These are phyloP conservation scores for Magnaporthiopsis rhizophila DNA, from an alignment of 2,329 filamentous ascomycete species.

Conservation along the genomic window DNA sequence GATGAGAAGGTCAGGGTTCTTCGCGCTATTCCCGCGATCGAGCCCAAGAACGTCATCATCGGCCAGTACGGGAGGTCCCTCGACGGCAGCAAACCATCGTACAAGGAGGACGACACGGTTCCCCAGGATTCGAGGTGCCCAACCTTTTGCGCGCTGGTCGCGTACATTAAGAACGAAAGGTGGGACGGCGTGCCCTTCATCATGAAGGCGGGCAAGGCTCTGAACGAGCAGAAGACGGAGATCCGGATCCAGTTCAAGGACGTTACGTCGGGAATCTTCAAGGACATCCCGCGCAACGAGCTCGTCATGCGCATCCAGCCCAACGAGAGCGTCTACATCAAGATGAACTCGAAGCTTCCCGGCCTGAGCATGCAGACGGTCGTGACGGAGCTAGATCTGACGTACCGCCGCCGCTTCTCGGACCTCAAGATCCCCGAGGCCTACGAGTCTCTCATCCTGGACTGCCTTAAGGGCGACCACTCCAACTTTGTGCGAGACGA, in stretches of 20 bases:
- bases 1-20: constrained; percentile 98
- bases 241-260: constrained; percentile 99
- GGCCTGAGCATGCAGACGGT: constrained; percentile 99
- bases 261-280: constrained; percentile 98
- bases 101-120: constrained; percentile 98
- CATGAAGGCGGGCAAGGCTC: constrained; percentile 95
- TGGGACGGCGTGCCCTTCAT: constrained; percentile 99
- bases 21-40: constrained; percentile 84
- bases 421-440: constrained; percentile 99
- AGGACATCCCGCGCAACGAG: constrained; percentile 98
- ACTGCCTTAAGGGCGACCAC: constrained; percentile 97
- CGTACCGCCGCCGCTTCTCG: constrained; percentile 95
- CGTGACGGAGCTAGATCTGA: constrained; percentile 94
- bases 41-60: constrained; percentile 99
- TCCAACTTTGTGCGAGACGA: constrained; percentile 98
- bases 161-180: constrained; percentile 98
- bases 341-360: constrained; percentile 99
- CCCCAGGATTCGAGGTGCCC: constrained; percentile 96
- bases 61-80: constrained; percentile 96
- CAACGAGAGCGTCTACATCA: constrained; percentile 99
- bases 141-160: constrained; percentile 94
- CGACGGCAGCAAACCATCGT: constrained; percentile 91
- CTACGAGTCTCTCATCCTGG: constrained; percentile 94
- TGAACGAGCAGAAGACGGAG: constrained; percentile 99
- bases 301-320: constrained; percentile 98